These are phyloP conservation scores for Lactifluus volemus DNA, from an alignment of 768 basidiomycete species.

Conservation along the genomic window DNA sequence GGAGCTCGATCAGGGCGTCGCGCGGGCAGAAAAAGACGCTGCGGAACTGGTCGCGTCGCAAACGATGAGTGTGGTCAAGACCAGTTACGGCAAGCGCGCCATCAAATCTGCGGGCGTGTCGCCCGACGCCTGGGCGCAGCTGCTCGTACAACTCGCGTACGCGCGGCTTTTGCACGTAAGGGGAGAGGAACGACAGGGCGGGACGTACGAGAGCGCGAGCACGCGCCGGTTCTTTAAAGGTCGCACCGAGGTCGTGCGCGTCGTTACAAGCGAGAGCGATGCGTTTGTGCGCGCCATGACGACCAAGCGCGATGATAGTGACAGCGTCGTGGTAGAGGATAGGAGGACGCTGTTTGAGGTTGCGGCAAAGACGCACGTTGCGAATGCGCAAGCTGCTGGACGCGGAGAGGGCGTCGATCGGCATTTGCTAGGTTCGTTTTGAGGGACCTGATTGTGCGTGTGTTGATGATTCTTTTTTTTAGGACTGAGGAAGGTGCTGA, in stretches of 20 bases:
- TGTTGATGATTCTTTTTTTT: background rate
- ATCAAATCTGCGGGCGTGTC: slow-evolving; percentile 86
- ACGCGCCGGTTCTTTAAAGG: slow-evolving; percentile 86
- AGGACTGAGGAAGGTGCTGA: slow-evolving; percentile 67
- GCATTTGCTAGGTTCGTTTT: slow-evolving; percentile 65
- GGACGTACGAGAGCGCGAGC: slow-evolving; percentile 90
- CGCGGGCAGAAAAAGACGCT: slow-evolving; percentile 45
- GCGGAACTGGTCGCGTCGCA: slow-evolving; percentile 54
- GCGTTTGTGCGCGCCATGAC: slow-evolving; percentile 74
- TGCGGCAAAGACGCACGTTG: slow-evolving; percentile 58
- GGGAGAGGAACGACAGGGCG: slow-evolving; percentile 47
- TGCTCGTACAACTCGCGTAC: slow-evolving; percentile 87
- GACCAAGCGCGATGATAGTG: slow-evolving; percentile 28
- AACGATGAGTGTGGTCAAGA: slow-evolving; percentile 50
- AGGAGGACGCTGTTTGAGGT: slow-evolving; percentile 45
- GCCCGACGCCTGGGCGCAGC: slow-evolving; percentile 92
- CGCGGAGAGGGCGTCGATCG: slow-evolving; percentile 75
- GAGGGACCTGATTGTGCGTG: background rate
- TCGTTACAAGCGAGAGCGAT: slow-evolving; percentile 69
- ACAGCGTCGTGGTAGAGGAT: slow-evolving; percentile 35
- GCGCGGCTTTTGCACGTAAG: slow-evolving; percentile 41
- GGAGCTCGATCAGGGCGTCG: slow-evolving; percentile 42
- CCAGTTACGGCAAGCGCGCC: slow-evolving; percentile 73
- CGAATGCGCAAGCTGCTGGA: slow-evolving; percentile 56
- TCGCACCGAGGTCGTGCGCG: slow-evolving; percentile 88